Evolutionary conservation across 1,284 basidiomycete genomes (phyloP), one percentile per base, ranked within the genome.

Genomic region (Puccinia polysora): DNA sequence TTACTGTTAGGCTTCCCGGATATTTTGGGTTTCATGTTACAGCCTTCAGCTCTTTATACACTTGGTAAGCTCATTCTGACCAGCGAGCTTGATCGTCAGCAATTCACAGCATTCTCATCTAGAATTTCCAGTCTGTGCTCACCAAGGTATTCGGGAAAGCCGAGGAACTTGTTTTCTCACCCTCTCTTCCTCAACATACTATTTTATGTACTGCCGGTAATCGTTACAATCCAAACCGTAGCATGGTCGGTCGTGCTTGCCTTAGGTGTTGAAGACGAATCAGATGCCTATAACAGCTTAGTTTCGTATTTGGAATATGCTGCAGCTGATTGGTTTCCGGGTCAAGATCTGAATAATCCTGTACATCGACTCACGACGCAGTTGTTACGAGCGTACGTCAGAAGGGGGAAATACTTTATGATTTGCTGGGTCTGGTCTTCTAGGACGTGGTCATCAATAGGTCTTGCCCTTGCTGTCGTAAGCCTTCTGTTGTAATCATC

Each of bases 21-120:
- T 71, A 71, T 52, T 71, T 62, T 63, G 68, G 68, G 45, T 50
- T 71, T 25, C 68, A 71, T 34, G 68, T 71, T 28, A 71, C 68
- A 32, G 68, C 68, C 20, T 71, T 71, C 45, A 25, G 68, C 18
- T 71, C 59, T 32, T 71, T 71, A 49, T 71, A 71, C 50, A 71
- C 68, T 2, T 71, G 38, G 68, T 71, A 23, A 71, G 68, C 55
- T 53, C 45, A 18, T 36, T 58, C 36, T 2, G 40, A 20, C 58
- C 7, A 4, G 8, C 12, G 12, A 23, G 20, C 36, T 45, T 6
- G 43, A n/a, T n/a, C n/a, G n/a, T n/a, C 4, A 18, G 10, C 36
- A 18, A 14, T 40, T 25, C 12, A 4, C 8, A 45, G 15, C 23
- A 8, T 38, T 23, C 8, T 6, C 25, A 14, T 23, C 34, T 15